These are phyloP conservation scores for Sporobolomyces pararoseus DNA, from an alignment of 768 basidiomycete genomes.

Conservation along the genomic window DNA sequence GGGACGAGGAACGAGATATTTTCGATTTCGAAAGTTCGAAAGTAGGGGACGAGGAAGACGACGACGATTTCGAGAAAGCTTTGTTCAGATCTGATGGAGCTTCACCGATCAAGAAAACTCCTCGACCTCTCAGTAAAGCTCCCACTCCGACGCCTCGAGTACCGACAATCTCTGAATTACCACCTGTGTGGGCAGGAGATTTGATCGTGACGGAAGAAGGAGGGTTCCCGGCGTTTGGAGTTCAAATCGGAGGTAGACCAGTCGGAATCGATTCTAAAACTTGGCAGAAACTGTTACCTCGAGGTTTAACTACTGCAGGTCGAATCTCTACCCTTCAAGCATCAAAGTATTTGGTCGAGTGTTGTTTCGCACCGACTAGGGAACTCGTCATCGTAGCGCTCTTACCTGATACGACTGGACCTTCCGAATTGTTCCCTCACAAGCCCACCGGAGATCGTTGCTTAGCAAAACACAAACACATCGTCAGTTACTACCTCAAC, in stretches of 20 bases:
- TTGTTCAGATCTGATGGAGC: slow-evolving; percentile 53
- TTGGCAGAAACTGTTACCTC: slow-evolving; percentile 75
- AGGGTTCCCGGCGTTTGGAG: slow-evolving; percentile 61
- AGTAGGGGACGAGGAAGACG: slow-evolving; percentile 52
- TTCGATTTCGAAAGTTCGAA: slow-evolving; percentile 10
- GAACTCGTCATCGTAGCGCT: slow-evolving; percentile 77
- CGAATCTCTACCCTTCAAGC: slow-evolving; percentile 75
- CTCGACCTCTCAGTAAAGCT: neutral
- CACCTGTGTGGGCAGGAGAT: slow-evolving; percentile 41
- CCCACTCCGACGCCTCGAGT: neutral
- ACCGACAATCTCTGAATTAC: slow-evolving; percentile 20
- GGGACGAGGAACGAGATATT: neutral
- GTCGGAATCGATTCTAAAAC: slow-evolving; percentile 60
- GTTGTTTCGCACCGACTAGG: slow-evolving; percentile 68
- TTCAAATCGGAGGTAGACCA: slow-evolving; percentile 72
- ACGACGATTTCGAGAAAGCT: slow-evolving; percentile 84
- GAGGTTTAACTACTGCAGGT: slow-evolving; percentile 71
- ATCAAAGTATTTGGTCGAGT: slow-evolving; percentile 71
- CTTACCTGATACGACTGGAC: slow-evolving; percentile 59
- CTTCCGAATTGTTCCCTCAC: slow-evolving; percentile 21
- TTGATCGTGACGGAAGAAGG: slow-evolving; percentile 54
- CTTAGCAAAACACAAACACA: slow-evolving; percentile 35
- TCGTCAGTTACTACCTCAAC: slow-evolving; percentile 34
- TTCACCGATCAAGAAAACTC: slow-evolving; percentile 9
- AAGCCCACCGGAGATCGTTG: slow-evolving; percentile 32